phyloP scores from a whole-genome alignment of 257 asterid genomes.

The Galeopsis tetrahit region DNA sequence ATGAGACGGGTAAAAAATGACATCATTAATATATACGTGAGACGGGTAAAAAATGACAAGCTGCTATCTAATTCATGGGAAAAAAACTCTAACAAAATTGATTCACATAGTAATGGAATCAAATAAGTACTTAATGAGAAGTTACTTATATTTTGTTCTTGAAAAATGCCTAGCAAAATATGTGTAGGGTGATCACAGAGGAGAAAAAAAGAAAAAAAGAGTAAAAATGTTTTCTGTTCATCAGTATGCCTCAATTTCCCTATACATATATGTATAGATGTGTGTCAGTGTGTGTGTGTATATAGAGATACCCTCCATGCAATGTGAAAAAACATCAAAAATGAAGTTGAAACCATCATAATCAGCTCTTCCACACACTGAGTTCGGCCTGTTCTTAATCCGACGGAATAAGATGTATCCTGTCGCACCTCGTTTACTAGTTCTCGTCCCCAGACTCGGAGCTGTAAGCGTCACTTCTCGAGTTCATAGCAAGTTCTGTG shows the following conservation, averaged over 20 bases:
- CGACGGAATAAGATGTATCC: too few relatives aligned
- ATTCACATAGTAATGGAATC: slow-evolving; percentile 34
- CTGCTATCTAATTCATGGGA: slow-evolving; percentile 4
- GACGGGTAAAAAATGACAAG: not conserved
- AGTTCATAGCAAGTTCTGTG: slow-evolving; percentile 24
- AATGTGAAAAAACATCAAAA: slow-evolving; percentile 27
- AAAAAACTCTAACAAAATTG: slow-evolving; percentile 8
- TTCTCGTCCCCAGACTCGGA: slow-evolving; percentile 15
- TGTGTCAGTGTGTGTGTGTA: not conserved
- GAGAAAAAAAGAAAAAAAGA: not conserved
- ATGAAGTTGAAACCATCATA: slow-evolving; percentile 28
- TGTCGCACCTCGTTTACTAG: not conserved
- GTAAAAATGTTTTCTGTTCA: slow-evolving; percentile 22
- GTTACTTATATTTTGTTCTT: slow-evolving; percentile 25
- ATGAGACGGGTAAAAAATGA: not conserved
- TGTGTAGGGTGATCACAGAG: slow-evolving; percentile 14
- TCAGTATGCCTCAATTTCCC: slow-evolving; percentile 35
- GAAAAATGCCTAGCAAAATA: slow-evolving; percentile 30
- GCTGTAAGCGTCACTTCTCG: slow-evolving; percentile 9
- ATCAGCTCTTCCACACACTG: slow-evolving; percentile 14
- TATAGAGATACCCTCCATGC: slow-evolving; percentile 19
- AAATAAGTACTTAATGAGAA: slow-evolving; percentile 7
- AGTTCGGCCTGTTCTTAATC: not conserved
- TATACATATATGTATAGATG: slow-evolving; percentile 8
- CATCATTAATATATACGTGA: not conserved